A percentile compares a stretch with the other conserved stretches of the same genome.
These are phyloP conservation scores for Trematosphaeria pertusa DNA, from an alignment of 2,329 filamentous ascomycete genomes.

Conservation along the genomic window DNA sequence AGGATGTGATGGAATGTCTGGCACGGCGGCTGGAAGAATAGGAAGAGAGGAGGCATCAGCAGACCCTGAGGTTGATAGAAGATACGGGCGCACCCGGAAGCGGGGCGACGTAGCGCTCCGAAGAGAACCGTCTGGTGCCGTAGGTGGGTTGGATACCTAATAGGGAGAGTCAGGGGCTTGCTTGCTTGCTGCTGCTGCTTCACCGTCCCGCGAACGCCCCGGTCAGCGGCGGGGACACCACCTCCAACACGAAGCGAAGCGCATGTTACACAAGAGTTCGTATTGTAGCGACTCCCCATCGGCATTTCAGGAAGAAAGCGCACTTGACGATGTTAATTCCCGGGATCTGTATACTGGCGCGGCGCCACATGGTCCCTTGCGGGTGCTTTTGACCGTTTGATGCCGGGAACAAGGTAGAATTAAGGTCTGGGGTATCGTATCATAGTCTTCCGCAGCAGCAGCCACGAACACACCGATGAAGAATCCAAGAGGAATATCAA, in stretches of 20 bases:
- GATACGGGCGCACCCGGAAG: too few relatives aligned
- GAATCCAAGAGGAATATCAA: too few relatives aligned
- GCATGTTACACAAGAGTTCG: too few relatives aligned
- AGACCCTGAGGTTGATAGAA: neutral
- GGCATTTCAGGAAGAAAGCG: too few relatives aligned
- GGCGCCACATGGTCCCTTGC: neutral
- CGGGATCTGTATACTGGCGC: neutral
- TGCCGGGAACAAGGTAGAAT: neutral
- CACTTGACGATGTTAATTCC: too few relatives aligned
- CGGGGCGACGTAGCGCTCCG: too few relatives aligned
- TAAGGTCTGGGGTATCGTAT: too few relatives aligned
- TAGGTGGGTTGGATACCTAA: neutral
- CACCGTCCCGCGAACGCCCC: conserved; percentile 1
- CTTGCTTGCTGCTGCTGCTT: conserved; percentile 6
- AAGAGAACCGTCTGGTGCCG: neutral
- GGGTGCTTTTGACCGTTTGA: neutral
- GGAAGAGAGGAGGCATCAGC: neutral
- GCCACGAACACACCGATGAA: too few relatives aligned
- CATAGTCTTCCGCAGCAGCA: too few relatives aligned
- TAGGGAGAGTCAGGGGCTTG: neutral
- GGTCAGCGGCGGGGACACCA: too few relatives aligned
- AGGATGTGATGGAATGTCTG: neutral
- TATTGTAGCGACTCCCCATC: too few relatives aligned
- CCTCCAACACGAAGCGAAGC: too few relatives aligned
- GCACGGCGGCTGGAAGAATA: neutral